A percentile compares a stretch with the other conserved stretches of the same genome.
Conservation (phyloP, 805 yeast genomes). For the Hanseniaspora nectarophila region DNA sequence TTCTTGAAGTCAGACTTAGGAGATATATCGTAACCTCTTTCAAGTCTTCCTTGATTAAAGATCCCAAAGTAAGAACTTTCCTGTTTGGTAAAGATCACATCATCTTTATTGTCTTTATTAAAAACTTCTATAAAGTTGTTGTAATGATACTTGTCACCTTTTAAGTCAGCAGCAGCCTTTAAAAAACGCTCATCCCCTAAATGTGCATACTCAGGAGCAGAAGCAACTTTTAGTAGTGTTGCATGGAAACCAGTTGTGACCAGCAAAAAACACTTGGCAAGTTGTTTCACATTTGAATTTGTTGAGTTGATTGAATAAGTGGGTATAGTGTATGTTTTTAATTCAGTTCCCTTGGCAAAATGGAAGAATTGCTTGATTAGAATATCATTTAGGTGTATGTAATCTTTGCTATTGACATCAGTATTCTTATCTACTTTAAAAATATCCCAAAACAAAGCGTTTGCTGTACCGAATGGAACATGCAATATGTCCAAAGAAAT, state of each 20-base stretch:
- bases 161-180: constrained; percentile 3
- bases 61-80: constrained; percentile 13
- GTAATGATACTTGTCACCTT: not conserved
- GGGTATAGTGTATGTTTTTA: not conserved
- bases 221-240: constrained; percentile 6
- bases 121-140: not conserved
- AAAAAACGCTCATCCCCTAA: constrained; percentile 11
- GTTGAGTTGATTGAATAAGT: not conserved
- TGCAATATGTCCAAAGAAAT: not conserved
- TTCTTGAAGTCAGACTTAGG: constrained; percentile 1
- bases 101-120: not conserved
- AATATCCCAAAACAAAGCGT: constrained; percentile 9
- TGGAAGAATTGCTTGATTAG: not conserved
- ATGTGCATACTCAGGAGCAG: constrained; percentile 5
- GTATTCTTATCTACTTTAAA: not conserved
- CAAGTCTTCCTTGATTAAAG: constrained; percentile 10
- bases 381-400: not conserved
- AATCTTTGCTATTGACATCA: not conserved
- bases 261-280: not conserved
- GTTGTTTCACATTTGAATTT: not conserved
- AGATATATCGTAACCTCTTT: constrained; percentile 9
- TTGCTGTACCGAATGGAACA: constrained; percentile 12
- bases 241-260: constrained; percentile 13
- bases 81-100: not conserved
- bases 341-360: not conserved